These are phyloP conservation scores for Aspergillus calidoustus DNA, from an alignment of 2,329 filamentous ascomycete genomes.

Conservation along the genomic window DNA sequence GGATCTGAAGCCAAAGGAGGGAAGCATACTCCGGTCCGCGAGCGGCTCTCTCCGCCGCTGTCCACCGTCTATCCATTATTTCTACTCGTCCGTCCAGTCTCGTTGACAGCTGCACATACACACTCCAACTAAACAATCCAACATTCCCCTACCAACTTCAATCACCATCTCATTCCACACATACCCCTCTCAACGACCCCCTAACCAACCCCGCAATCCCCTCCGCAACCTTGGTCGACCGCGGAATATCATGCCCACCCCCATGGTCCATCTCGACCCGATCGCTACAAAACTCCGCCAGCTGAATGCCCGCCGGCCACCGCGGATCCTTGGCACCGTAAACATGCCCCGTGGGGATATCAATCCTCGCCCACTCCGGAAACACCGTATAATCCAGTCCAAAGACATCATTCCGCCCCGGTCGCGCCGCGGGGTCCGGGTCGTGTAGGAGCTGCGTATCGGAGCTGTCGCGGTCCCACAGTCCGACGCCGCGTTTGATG, in stretches of 20 bases:
- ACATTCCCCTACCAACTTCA: no score
- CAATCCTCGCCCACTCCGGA: neutral
- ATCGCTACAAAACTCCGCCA: conserved; percentile 11
- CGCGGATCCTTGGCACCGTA: conserved; percentile 7
- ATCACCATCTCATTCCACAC: neutral
- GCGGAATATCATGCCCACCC: conserved; percentile 13
- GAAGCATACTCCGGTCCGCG: neutral
- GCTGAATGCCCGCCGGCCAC: conserved; percentile 6
- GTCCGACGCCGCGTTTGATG: neutral
- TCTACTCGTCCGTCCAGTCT: no score
- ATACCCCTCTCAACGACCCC: neutral
- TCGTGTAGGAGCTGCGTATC: neutral
- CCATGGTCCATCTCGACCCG: conserved; percentile 7
- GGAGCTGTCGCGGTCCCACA: neutral
- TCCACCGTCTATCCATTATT: neutral
- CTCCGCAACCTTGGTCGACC: neutral
- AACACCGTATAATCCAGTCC: conserved; percentile 7
- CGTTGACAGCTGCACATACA: no score
- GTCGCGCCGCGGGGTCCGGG: neutral
- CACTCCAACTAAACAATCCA: no score
- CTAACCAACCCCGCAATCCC: neutral
- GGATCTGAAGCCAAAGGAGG: neutral
- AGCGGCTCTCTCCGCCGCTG: neutral
- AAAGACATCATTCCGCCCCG: neutral
- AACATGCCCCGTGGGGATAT: conserved; percentile 8